phyloP scores from a whole-genome alignment of 2,329 filamentous ascomycete species.

The Aureobasidium sp. region DNA sequence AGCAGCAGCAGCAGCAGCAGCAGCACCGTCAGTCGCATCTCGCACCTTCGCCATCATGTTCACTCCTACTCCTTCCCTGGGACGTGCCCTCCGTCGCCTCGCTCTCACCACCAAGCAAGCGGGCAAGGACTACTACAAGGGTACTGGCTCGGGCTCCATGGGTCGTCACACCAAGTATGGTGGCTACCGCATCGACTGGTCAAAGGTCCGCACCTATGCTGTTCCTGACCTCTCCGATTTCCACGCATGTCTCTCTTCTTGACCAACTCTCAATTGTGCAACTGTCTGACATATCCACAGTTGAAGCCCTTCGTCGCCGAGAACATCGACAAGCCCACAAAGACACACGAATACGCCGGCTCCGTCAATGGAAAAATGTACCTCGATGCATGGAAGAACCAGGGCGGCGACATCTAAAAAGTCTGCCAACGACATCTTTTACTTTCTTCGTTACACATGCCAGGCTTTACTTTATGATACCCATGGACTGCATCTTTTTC shows the following conservation, averaged over 20 bases:
- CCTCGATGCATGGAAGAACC: constrained; percentile 29
- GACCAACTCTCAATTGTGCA: background rate
- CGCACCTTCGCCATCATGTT: background rate
- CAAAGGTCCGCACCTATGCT: constrained; percentile 84
- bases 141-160: constrained; percentile 81
- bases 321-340: constrained; percentile 50
- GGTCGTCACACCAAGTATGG: constrained; percentile 78
- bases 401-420: constrained; percentile 22
- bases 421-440: background rate
- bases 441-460: background rate
- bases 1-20: background rate
- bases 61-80: constrained; percentile 57
- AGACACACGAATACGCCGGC: constrained; percentile 37
- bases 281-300: background rate
- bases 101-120: constrained; percentile 87
- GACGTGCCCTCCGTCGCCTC: constrained; percentile 64
- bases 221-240: constrained; percentile 66
- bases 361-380: constrained; percentile 28
- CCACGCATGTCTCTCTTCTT: constrained; percentile 49
- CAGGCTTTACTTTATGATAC: background rate
- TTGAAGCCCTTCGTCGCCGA: constrained; percentile 72
- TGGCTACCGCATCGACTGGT: constrained; percentile 75
- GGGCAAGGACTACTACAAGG: constrained; percentile 95
- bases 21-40: background rate
- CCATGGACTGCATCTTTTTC: background rate